These are phyloP conservation scores for Niveomyces coronatus DNA, from an alignment of 2,329 filamentous ascomycete species.

Conservation along the genomic window DNA sequence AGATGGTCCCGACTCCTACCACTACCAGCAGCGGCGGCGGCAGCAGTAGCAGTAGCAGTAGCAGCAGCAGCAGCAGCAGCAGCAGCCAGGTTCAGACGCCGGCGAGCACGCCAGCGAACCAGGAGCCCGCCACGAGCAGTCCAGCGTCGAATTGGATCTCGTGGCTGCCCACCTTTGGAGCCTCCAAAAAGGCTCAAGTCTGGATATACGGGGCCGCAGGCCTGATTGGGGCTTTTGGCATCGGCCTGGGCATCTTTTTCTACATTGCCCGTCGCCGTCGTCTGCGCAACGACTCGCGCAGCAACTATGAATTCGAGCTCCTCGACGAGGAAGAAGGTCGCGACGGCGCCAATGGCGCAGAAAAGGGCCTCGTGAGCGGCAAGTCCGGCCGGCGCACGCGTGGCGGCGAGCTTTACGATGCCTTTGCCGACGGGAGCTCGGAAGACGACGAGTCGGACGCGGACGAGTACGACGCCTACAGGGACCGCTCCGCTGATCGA, in stretches of 20 bases:
- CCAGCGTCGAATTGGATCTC: slow-evolving; percentile 68
- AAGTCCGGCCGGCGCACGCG: slow-evolving; percentile 42
- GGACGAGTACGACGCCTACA: slow-evolving; percentile 34
- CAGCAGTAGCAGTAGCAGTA: too few species aligned
- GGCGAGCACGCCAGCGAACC: slow-evolving; percentile 20
- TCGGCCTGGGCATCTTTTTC: slow-evolving; percentile 70
- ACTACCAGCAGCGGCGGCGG: slow-evolving; percentile 2
- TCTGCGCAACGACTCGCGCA: slow-evolving; percentile 61
- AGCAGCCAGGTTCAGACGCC: slow-evolving; percentile 13
- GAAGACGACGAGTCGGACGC: slow-evolving; percentile 52
- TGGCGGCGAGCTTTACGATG: slow-evolving; percentile 91
- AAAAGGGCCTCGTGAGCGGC: slow-evolving; percentile 32
- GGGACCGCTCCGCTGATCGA: slow-evolving; percentile 25
- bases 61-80: too few species aligned
- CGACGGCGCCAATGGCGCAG: slow-evolving; percentile 43
- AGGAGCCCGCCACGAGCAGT: slow-evolving; percentile 29
- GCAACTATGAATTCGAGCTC: slow-evolving; percentile 91
- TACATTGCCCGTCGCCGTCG: slow-evolving; percentile 69
- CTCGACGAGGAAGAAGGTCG: slow-evolving; percentile 71
- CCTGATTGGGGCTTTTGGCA: slow-evolving; percentile 80
- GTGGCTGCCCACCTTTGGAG: slow-evolving; percentile 83
- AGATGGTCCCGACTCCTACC: slow-evolving; percentile 23
- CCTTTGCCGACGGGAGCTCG: slow-evolving; percentile 77
- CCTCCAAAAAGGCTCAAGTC: slow-evolving; percentile 74
- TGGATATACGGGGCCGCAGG: slow-evolving; percentile 87